These are phyloP conservation scores for Zygnema cylindricum DNA, from an alignment of 139 green algal genomes.

Conservation along the genomic window DNA sequence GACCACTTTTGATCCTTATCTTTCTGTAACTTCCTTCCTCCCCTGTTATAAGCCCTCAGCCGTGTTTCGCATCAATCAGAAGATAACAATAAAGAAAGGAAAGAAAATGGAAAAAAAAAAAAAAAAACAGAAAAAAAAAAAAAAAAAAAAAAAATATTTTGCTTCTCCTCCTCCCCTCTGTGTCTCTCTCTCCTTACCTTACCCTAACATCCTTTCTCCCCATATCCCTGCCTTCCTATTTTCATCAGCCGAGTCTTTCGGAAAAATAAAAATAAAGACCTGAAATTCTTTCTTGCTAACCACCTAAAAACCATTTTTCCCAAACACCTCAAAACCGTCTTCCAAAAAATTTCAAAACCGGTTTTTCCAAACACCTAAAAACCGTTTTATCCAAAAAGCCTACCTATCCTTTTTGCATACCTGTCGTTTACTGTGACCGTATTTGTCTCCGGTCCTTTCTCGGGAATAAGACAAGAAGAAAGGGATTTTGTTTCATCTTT, in stretches of 20 bases:
- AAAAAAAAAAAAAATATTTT: not conserved
- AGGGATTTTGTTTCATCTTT: not conserved
- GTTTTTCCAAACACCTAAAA: not conserved
- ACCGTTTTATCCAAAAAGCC: not conserved
- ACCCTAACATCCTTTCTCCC: no score
- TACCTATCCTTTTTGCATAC: not conserved
- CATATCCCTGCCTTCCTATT: no score
- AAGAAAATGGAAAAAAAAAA: not conserved
- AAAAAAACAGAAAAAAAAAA: not conserved
- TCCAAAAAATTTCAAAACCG: not conserved
- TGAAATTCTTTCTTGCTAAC: no score
- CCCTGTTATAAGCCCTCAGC: no score
- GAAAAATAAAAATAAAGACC: no score
- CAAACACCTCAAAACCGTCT: not conserved
- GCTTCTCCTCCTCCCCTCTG: no score
- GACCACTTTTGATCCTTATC: no score
- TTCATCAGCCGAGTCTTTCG: no score
- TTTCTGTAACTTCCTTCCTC: no score
- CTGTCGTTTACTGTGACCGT: conserved; percentile 5
- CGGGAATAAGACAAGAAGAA: not conserved
- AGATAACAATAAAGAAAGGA: not conserved
- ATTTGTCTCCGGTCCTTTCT: not conserved
- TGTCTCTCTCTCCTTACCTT: no score
- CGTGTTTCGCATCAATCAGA: not conserved
- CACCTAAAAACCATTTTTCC: not conserved